Base-by-base conservation (phyloP, 2,329 filamentous ascomycete genomes). In the Colletotrichum falcatum region DNA sequence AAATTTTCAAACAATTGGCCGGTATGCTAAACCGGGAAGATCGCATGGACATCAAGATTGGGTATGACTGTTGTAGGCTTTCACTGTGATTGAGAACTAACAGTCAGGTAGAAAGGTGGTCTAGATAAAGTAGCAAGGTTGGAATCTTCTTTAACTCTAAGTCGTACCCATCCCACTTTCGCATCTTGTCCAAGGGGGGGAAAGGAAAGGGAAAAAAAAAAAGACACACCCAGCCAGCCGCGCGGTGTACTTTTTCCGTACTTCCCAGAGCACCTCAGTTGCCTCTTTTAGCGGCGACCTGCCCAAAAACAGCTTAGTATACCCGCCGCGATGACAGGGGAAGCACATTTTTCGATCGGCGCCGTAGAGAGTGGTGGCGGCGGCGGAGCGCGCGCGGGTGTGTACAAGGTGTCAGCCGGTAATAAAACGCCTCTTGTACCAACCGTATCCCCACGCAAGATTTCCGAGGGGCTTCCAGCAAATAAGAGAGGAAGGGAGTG, bases 161-260 rank as follows among this genome's bases (percentile, higher is more conserved):
- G 28, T 12, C 30, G 20, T n/a, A 26, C 8, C 33, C n/a, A 35
- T 33, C 42, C 14, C 28, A 49, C 20, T 2, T 37, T 4, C 2
- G 7, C 39, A 44, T n/a, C 3, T 11, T 14, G 44, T 12, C 8
- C n/a, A n/a, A n/a, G n/a, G n/a, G n/a, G n/a, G n/a, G 20, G 16
- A 8, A 18, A 16, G 37, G 37, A 28, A 37, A 20, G 6, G 5
- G 26, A 62, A 26, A n/a, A n/a, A 11, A 11, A 11, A 16, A 16
- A 11, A 8, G 3, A 20, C 6, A 35, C 12, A 39, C 37, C 16
- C 55, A 33, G 11, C 30, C 64, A 58, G 42, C 67, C 67, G 67
- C 67, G 67, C 67, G 67, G 64, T 62, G 56, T n/a, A 44, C 6
- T 44, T 44, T n/a, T n/a, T n/a, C n/a, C n/a, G n/a, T 53, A 54